These are phyloP conservation scores for Eimeria acervulina DNA, from an alignment of 169 alveolate genomes.

Conservation along the genomic window DNA sequence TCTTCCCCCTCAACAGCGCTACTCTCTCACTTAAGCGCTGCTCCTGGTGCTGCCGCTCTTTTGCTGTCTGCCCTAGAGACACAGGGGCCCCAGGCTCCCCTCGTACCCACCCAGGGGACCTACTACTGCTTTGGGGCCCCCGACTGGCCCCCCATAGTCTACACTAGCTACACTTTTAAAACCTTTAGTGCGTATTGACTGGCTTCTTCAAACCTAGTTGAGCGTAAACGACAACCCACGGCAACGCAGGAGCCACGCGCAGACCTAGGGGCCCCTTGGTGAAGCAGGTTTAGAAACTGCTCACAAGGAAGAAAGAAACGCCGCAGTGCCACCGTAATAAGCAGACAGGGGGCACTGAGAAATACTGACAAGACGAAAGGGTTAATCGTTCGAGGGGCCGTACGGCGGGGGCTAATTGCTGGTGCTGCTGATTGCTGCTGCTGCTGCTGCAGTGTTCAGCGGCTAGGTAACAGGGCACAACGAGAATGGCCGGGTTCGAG, in stretches of 20 bases:
- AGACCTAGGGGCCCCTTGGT: conserved; percentile 5
- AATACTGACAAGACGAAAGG: too few species aligned
- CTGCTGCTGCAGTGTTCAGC: conserved; percentile 56
- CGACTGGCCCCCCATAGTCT: background rate
- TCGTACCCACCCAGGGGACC: background rate
- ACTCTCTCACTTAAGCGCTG: background rate
- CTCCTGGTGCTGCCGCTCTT: background rate
- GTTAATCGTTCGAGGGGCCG: background rate
- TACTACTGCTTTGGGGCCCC: background rate
- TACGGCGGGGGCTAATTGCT: background rate
- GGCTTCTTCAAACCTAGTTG: background rate
- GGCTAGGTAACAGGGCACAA: background rate
- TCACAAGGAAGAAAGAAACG: background rate
- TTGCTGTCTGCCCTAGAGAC: background rate
- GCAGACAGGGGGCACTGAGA: background rate
- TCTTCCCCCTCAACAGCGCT: background rate
- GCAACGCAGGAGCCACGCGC: background rate
- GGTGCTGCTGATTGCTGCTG: conserved; percentile 37
- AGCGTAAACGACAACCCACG: background rate
- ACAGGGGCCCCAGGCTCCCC: conserved; percentile 17
- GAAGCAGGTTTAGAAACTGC: background rate
- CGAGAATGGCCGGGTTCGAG: conserved; percentile 54
- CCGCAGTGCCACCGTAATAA: background rate
- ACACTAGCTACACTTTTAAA: background rate
- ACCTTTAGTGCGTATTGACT: background rate